phyloP scores from a whole-genome alignment of 306 rosid species.

The Alnus rubra region DNA sequence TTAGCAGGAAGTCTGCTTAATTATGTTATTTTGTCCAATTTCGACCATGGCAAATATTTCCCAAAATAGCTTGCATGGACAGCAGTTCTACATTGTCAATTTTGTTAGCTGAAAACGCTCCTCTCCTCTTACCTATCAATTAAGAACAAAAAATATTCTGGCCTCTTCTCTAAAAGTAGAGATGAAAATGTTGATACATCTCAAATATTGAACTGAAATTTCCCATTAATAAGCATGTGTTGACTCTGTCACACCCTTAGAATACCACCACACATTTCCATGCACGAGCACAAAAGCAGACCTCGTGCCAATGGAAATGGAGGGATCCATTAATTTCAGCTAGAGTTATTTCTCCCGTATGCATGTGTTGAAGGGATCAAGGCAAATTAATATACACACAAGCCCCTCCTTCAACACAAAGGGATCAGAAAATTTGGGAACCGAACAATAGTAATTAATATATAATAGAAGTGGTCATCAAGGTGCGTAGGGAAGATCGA shows the following conservation, averaged over 20 bases:
- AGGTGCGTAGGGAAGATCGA: not conserved
- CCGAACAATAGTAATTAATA: not conserved
- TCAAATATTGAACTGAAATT: slow-evolving; percentile 13
- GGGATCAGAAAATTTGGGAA: not conserved
- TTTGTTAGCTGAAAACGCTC: slow-evolving; percentile 28
- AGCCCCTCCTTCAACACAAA: slow-evolving; percentile 28
- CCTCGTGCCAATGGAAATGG: too few species aligned
- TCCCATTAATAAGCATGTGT: slow-evolving; percentile 13
- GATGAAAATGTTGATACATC: not conserved
- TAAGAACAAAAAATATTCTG: not conserved
- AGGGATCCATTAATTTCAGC: not conserved
- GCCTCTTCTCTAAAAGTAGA: not conserved
- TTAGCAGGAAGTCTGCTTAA: too few species aligned
- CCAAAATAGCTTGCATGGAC: not conserved
- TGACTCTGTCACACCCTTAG: slow-evolving; percentile 39
- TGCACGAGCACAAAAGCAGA: slow-evolving; percentile 3
- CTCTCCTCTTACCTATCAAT: not conserved
- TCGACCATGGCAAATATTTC: too few species aligned
- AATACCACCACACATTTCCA: not conserved
- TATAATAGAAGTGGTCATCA: not conserved
- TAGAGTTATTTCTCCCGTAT: not conserved
- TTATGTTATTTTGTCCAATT: too few species aligned
- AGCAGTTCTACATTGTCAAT: not conserved
- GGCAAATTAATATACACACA: slow-evolving; percentile 1
- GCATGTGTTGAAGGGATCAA: slow-evolving; percentile 2